Base-by-base conservation (phyloP, 2,329 filamentous ascomycete genomes). In the Colletotrichum falcatum region DNA sequence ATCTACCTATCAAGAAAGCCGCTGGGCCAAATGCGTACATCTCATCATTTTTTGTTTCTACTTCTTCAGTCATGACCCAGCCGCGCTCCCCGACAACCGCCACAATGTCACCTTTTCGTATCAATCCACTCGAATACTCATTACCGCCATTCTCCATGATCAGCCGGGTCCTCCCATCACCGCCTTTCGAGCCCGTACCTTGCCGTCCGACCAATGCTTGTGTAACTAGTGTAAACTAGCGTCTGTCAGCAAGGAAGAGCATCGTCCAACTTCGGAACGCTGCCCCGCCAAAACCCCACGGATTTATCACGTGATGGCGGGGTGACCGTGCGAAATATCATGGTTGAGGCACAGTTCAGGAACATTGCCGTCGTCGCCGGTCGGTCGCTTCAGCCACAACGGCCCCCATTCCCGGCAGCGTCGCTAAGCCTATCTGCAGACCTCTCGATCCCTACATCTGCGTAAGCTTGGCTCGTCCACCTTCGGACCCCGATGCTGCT, bases 81-180 rank as follows among this genome's bases (percentile, higher is more conserved):
- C 55, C 51, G 61, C 49, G 58, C 39, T 23, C n/a, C n/a, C 20
- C 23, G 48, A 42, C 55, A 23, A 28, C 28, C 28, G 48, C 39
- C 51, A 35, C 16, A 20, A 56, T 51, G 20, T 18, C n/a, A 48
- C 23, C 33, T 33, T 37, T 20, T 33, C 33, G 14, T 28, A 35
- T 33, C 35, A 58, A 58, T 62, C 64, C 63, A 67, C 44, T 14
- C 59, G 14, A 46, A 33, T 48, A 46, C 5, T 33, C 61, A 23
- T 20, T 8, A 60, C 56, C 56, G 56, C 35, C 26, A 37, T 44
- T 70, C 64, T 46, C 64, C 67, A 70, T 46, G 67, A 70, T 67
- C 58, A 33, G 58, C 67, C 58, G 67, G 67, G 64, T 39, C 53
- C 42, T 62, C 59, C 58, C 67, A 70, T 70, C 67, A 67, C 58